Base-by-base conservation (phyloP, 1,139 yeast genomes). In the Diutina pseudorugosa region DNA sequence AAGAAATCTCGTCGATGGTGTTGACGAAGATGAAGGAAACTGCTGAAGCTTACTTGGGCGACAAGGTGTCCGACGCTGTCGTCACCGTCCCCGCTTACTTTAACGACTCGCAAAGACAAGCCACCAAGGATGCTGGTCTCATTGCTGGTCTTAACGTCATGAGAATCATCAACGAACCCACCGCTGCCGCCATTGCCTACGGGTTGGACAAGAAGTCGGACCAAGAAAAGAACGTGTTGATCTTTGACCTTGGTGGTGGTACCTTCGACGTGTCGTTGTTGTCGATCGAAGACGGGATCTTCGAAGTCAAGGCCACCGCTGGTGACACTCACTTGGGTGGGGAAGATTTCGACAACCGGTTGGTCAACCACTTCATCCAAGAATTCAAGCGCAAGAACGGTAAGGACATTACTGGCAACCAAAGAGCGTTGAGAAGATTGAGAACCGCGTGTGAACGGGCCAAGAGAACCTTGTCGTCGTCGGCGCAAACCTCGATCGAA, bases 261-360 rank as follows among this genome's bases (percentile, higher is more conserved):
- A 90, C 97, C 65, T 90, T 90, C 72, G 97, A 90, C 86, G 97
- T 90, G 55, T 90, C 97, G 47, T 78, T 90, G 61, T 79, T 90
- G 63, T 84, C 93, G 54, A 90, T 90, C 69, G 95, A 90, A 71
- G 96, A 89, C 60, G 97, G 97, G 80, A 87, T 90, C 62, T 90
- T 90, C 71, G 95, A 90, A 73, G 97, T 90, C 65, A 88, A 89
- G 80, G 91, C 97, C 58, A 90, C 97, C 62, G 96, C 96, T 56
- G 97, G 97, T 85, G 96, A 90, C 75, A 90, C 97, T 60, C 97
- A 90, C 75, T 81, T 90, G 77, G 97, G 97, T 79, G 97, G 97
- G 80, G 96, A 90, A 65, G 77, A 73, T 64, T 58, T 73, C 68
- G 94, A 85, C 72, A 84, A 91, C 83, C 87, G 90, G 82, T 83